Evolutionary conservation across 106 monocot species (phyloP), one percentile per base, ranked within the genome.

Genomic region (Chionographis japonica): DNA sequence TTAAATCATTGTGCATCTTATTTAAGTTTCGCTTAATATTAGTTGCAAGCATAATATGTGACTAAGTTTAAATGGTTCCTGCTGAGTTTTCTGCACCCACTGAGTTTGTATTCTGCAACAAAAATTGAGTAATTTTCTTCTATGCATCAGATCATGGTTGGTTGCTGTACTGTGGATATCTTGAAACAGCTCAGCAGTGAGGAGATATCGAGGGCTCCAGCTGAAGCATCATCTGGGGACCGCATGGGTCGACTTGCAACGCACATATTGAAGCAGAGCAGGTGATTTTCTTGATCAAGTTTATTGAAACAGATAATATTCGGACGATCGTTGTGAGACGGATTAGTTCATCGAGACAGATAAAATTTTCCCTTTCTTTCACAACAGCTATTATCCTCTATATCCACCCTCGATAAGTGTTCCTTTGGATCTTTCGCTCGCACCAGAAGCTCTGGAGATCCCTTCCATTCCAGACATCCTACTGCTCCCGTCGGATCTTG

Each of bases 161-260:
- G 87, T 63, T 90, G 98, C 67, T 84, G 82, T 52, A 89, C 78
- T 37, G 74, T 87, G 54, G 98, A 98, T 76, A 78, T 98, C 43
- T 52, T 98, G 64, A 98, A 93, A 68, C 93, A 98, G 39, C 86
- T 98, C n/a, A 98, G 93, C 54, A 75, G 90, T 54, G 93, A 93
- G 73, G 98, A 98, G 73, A 93, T 93, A 58, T 90, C 98, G 53
- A 70, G 79, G 15, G 77, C 58, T 51, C 67, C 93, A 67, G 57
- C 83, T 60, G 83, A 78, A 75, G 54, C 56, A 6, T 60, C 70
- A 20, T 62, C 81, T 55, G 52, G 46, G 36, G 98, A 98, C 69
- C 86, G 93, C 37, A 83, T 98, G 46, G 87, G 79, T 1, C 77
- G 87, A 73, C 81, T 98, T 69, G 87, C 93, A 50, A 67, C 64